A percentile compares a stretch with the other conserved stretches of the same genome.
These are phyloP conservation scores for Sclerotinia minor DNA, from an alignment of 2,329 filamentous ascomycete species.

Conservation along the genomic window DNA sequence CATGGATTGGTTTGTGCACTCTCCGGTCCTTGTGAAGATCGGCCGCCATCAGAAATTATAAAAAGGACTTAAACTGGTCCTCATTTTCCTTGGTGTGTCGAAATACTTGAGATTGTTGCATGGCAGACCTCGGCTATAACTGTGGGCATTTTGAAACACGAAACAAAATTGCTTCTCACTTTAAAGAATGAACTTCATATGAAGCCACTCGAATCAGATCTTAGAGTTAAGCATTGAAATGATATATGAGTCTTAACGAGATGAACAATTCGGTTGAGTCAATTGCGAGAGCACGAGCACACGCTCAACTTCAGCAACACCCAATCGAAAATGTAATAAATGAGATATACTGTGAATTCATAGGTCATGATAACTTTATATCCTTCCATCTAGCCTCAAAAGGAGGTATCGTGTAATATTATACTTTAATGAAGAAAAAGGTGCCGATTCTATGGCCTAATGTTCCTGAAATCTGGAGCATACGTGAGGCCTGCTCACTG, in stretches of 20 bases:
- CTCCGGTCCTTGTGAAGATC: background rate
- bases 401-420: background rate
- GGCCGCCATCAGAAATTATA: background rate
- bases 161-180: background rate
- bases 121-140: background rate
- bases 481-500: slow-evolving; percentile 9
- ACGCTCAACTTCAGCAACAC: background rate
- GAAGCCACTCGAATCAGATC: background rate
- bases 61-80: no score
- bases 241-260: background rate
- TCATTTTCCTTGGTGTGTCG: slow-evolving; percentile 3
- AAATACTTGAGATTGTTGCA: background rate
- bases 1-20: background rate
- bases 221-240: background rate
- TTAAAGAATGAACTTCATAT: background rate
- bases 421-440: background rate
- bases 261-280: background rate
- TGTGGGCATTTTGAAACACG: background rate
- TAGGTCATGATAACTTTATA: background rate
- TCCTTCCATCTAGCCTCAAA: background rate
- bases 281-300: background rate
- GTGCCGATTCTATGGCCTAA: background rate
- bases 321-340: background rate
- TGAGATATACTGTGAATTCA: background rate
- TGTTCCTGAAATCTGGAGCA: background rate